Percentiles rank a stretch among this genome's conserved stretches.
These are phyloP conservation scores for Malassezia sp. DNA, from an alignment of 1,284 basidiomycete genomes.

Conservation along the genomic window DNA sequence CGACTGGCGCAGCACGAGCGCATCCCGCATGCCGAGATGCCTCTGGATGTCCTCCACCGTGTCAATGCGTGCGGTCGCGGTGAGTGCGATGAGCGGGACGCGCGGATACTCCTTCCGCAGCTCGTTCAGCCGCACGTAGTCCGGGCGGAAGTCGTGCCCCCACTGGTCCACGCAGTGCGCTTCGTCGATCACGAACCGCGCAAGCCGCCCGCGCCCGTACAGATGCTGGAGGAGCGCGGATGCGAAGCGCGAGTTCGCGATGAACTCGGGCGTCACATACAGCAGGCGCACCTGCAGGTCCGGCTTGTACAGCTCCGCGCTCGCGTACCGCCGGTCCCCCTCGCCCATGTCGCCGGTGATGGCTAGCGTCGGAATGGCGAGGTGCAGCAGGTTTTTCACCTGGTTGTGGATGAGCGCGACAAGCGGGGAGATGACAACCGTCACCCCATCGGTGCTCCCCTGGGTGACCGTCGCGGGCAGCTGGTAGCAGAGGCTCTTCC, in stretches of 20 bases:
- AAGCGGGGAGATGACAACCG: conserved; percentile 80
- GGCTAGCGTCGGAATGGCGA: conserved; percentile 61
- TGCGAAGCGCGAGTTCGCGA: conserved; percentile 54
- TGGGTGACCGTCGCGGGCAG: conserved; percentile 70
- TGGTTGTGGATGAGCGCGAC: conserved; percentile 86
- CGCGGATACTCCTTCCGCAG: conserved; percentile 63
- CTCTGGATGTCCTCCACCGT: conserved; percentile 68
- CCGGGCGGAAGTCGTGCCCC: conserved; percentile 67
- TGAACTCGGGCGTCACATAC: conserved; percentile 86
- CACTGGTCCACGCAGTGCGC: conserved; percentile 79
- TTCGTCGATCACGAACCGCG: conserved; percentile 88
- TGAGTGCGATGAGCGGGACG: conserved; percentile 88
- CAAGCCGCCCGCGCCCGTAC: conserved; percentile 56
- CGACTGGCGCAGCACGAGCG: conserved; percentile 55
- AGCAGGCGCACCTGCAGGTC: conserved; percentile 54
- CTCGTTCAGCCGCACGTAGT: conserved; percentile 53
- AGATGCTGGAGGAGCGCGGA: conserved; percentile 56
- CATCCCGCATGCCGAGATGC: conserved; percentile 56
- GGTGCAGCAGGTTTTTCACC: conserved; percentile 59
- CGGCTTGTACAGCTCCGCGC: conserved; percentile 50
- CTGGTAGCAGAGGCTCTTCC: conserved; percentile 59
- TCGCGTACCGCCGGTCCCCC: conserved; percentile 47
- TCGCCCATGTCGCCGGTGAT: conserved; percentile 57
- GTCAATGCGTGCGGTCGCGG: conserved; percentile 75
- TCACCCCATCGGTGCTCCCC: conserved; percentile 66